Percentiles rank a stretch among this genome's conserved stretches.
Conservation (phyloP, 192 early-diverging fungal genomes). For the Phlyctochytrium arcticum region DNA sequence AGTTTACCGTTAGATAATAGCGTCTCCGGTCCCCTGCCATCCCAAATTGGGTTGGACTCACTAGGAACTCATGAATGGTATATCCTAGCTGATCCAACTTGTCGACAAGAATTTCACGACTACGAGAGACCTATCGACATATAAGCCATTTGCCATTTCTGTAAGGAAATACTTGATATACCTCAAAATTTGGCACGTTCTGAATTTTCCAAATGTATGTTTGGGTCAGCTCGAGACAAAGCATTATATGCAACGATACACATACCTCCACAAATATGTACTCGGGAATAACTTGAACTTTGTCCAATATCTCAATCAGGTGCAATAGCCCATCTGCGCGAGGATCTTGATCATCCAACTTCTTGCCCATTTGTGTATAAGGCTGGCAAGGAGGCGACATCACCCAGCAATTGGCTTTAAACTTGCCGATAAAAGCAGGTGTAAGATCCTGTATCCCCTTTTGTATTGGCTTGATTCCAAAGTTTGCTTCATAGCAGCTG, state of each 20-base stretch:
- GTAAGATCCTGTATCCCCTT: constrained; percentile 50
- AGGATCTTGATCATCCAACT: constrained; percentile 57
- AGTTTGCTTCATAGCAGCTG: constrained; percentile 43
- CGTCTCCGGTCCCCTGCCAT: constrained; percentile 51
- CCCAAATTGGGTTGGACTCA: constrained; percentile 48
- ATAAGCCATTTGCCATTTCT: neutral
- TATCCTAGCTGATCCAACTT: constrained; percentile 40
- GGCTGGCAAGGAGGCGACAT: constrained; percentile 90
- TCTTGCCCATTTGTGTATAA: constrained; percentile 60
- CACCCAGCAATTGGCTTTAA: constrained; percentile 78
- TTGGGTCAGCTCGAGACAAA: too few species aligned
- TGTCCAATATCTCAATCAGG: constrained; percentile 37
- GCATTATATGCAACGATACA: neutral
- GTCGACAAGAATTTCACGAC: constrained; percentile 30
- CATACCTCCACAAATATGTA: constrained; percentile 46
- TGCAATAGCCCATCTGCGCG: constrained; percentile 40
- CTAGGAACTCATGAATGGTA: constrained; percentile 36
- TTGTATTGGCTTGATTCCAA: constrained; percentile 33
- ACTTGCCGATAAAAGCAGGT: constrained; percentile 48
- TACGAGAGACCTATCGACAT: constrained; percentile 15
- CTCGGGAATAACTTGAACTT: constrained; percentile 28
- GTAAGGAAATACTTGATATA: neutral
- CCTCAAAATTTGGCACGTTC: constrained; percentile 59
- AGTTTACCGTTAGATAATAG: constrained; percentile 45
- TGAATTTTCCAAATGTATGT: neutral